These are phyloP conservation scores for Chrysochromulina parva DNA, from an alignment of 78 protist species.

Conservation along the genomic window DNA sequence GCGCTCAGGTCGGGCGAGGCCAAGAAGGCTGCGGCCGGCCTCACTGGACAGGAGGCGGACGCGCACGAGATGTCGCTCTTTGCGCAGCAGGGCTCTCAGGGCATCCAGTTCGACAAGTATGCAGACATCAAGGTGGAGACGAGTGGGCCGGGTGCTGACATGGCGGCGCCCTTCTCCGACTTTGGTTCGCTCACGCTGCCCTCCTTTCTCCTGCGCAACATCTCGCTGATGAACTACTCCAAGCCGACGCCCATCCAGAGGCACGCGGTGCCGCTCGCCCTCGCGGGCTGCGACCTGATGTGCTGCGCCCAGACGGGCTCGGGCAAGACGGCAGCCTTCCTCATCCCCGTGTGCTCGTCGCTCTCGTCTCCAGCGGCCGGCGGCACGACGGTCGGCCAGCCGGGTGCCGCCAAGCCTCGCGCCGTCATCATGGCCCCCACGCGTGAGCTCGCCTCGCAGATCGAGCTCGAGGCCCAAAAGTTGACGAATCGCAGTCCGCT, in stretches of 20 bases:
- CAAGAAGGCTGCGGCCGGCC: no score
- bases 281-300: slow-evolving; percentile 88
- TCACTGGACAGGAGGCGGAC: no score
- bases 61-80: no score
- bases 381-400: neutral
- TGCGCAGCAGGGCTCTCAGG: neutral
- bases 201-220: slow-evolving; percentile 35
- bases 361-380: neutral
- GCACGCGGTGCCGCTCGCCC: slow-evolving; percentile 83
- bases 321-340: slow-evolving; percentile 94
- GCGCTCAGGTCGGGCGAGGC: no score
- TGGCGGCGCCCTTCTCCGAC: neutral
- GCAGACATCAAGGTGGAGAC: neutral
- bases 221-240: slow-evolving; percentile 59
- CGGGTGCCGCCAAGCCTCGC: neutral
- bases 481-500: neutral
- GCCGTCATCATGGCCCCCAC: neutral
- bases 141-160: neutral
- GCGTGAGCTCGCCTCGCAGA: neutral
- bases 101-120: slow-evolving; percentile 22
- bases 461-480: neutral
- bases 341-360: slow-evolving; percentile 34
- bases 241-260: slow-evolving; percentile 96
- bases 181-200: neutral
- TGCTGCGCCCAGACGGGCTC: slow-evolving; percentile 95